A percentile compares a stretch with the other conserved stretches of the same genome.
These are phyloP conservation scores for Salix brachista DNA, from an alignment of 345 rosid genomes.

Conservation along the genomic window DNA sequence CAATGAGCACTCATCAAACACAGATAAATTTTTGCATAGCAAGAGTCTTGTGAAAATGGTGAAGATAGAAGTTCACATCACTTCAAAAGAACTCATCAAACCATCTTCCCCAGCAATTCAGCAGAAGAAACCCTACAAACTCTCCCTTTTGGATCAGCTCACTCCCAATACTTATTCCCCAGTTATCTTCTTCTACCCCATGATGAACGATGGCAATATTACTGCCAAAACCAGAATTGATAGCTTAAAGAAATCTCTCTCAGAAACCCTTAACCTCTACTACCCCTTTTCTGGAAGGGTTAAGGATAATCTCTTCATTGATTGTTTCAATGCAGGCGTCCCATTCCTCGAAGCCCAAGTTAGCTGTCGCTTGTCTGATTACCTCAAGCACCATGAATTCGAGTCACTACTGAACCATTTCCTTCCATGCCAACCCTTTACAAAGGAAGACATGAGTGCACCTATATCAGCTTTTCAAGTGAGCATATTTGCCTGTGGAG, in stretches of 20 bases:
- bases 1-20: too few species aligned
- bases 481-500: slow-evolving; percentile 11
- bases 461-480: not conserved
- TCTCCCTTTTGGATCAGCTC: slow-evolving; percentile 14
- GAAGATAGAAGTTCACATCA: slow-evolving; percentile 10
- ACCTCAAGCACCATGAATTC: not conserved
- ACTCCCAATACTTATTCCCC: slow-evolving; percentile 16
- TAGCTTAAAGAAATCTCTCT: slow-evolving; percentile 11
- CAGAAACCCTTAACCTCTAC: slow-evolving; percentile 14
- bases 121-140: slow-evolving; percentile 9
- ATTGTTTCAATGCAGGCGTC: slow-evolving; percentile 13
- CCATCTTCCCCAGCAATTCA: slow-evolving; percentile 12
- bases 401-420: slow-evolving; percentile 7
- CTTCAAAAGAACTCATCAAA: slow-evolving; percentile 16
- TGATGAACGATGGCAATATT: not conserved
- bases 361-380: not conserved
- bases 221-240: not conserved
- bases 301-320: slow-evolving; percentile 7
- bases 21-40: too few species aligned
- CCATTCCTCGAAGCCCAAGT: slow-evolving; percentile 9
- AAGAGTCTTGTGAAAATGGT: not conserved
- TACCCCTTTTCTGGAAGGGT: slow-evolving; percentile 22
- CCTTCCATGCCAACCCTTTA: not conserved
- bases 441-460: not conserved
- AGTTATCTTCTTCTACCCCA: slow-evolving; percentile 6